These are phyloP conservation scores for Zoysia pacifica DNA, from an alignment of 176 grass and related monocot genomes.

Conservation along the genomic window DNA sequence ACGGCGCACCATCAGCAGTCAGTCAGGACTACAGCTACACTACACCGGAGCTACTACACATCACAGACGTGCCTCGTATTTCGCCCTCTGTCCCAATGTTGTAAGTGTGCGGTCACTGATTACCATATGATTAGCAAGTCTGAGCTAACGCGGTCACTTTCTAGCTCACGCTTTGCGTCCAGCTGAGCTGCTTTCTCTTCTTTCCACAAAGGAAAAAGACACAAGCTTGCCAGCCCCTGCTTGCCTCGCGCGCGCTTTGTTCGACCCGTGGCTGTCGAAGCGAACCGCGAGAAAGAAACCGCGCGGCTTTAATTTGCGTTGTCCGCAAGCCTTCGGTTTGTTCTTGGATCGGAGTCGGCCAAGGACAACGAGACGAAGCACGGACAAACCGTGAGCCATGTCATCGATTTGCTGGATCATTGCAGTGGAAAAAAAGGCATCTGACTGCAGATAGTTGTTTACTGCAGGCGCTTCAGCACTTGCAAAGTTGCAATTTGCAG, in stretches of 20 bases:
- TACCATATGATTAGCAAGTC: slow-evolving; percentile 46
- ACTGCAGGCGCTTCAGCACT: not conserved
- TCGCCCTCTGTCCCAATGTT: not conserved
- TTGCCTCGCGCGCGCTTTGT: slow-evolving; percentile 29
- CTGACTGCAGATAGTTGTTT: not conserved
- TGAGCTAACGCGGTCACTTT: slow-evolving; percentile 43
- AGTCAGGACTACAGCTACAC: not conserved
- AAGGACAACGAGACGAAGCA: slow-evolving; percentile 36
- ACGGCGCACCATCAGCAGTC: not conserved
- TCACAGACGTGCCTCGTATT: not conserved
- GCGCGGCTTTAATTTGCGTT: slow-evolving; percentile 47
- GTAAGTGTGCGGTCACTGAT: not conserved
- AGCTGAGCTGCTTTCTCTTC: slow-evolving; percentile 40
- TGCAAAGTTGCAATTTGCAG: not conserved
- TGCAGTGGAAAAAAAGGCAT: not conserved
- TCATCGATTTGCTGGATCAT: not conserved
- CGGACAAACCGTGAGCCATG: slow-evolving; percentile 16
- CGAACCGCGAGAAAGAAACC: slow-evolving; percentile 14
- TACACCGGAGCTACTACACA: not conserved
- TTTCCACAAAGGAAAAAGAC: slow-evolving; percentile 41
- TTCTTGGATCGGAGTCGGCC: slow-evolving; percentile 14
- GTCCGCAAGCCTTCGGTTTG: slow-evolving; percentile 35
- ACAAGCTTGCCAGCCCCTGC: not conserved
- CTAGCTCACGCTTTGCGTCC: slow-evolving; percentile 35
- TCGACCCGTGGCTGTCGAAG: slow-evolving; percentile 29